Evolutionary conservation across 2,329 filamentous ascomycete genomes (phyloP), one percentile per base, ranked within the genome.

Genomic region (Alternaria tenuissima): DNA sequence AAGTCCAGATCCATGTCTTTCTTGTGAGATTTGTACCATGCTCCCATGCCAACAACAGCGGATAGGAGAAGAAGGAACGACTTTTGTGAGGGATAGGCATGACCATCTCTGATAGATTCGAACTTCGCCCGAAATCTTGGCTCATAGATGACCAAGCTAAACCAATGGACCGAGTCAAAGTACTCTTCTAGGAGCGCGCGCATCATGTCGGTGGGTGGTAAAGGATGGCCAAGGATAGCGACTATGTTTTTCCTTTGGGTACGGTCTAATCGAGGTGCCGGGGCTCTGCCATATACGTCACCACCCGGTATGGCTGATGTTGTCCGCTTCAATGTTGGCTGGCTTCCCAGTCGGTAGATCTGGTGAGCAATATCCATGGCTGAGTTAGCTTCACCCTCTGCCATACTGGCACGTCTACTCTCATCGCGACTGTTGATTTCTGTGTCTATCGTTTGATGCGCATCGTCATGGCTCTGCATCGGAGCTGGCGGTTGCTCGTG

Each of bases 11-110:
- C 59, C 3, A 41, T 30, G 8, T 57, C 52, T 32, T 46, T 61
- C 57, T 60, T 76, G 53, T 68, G 67, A 3, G 56, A 76, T 64
- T 57, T 74, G 63, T 82, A 82, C 76, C 79, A 80, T 1, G 77
- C 72, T 1, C 72, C 76, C 65, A 81, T 76, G 2, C 70, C 76
- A 18, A 82, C 66, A 24, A 82, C 72, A 12, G 76, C 74, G 1
- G 76, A 71, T 3, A 81, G 54, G 7, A 82, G 64, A 2, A 79
- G 36, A 5, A 81, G 62, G 49, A 81, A 82, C 0, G 75, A 67
- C 20, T 73, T 71, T 46, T 81, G 74, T 0, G 74, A 71, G 3
- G 69, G 24, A 14, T 71, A 67, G 0, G 79, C 79, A 38, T 60
- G 67, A 3, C 49, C 49, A 57, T 79, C 77, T 1, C 66, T 57